Conservation (phyloP, 2,329 filamentous ascomycete species). For the Verticillium longisporum region DNA sequence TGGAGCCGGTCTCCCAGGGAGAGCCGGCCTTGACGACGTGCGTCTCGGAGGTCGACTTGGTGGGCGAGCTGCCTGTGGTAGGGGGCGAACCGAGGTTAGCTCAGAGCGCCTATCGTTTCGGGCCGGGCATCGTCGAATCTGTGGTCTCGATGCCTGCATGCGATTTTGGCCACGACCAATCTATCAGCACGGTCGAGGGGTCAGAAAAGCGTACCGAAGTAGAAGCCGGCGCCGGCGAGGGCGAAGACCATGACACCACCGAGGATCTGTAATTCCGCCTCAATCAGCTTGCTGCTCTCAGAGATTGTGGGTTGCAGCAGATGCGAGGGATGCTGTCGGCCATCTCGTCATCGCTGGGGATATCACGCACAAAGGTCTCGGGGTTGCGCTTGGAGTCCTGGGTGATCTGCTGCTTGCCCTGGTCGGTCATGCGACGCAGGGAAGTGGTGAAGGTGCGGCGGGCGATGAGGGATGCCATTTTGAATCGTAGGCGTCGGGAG, state of each 20-base stretch:
- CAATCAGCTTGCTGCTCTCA: constrained; percentile 9
- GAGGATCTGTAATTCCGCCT: constrained; percentile 58
- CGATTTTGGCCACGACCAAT: constrained; percentile 12
- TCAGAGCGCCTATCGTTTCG: too few relatives aligned
- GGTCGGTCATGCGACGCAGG: constrained; percentile 39
- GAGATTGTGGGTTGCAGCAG: constrained; percentile 1
- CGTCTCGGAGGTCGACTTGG: constrained; percentile 74
- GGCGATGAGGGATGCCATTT: constrained; percentile 51
- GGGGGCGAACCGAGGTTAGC: not conserved
- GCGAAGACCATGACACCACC: constrained; percentile 85
- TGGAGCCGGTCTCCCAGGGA: constrained; percentile 76
- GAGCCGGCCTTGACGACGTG: constrained; percentile 70
- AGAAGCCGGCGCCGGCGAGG: constrained; percentile 83
- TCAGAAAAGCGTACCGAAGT: constrained; percentile 56
- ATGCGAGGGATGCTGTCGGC: not conserved
- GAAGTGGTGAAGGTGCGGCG: constrained; percentile 50
- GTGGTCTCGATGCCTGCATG: not conserved
- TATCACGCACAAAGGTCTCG: constrained; percentile 34
- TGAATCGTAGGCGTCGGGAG: constrained; percentile 17
- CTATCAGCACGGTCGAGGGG: constrained; percentile 11
- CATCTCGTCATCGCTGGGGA: constrained; percentile 9
- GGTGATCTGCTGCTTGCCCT: constrained; percentile 42
- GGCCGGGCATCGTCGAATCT: too few relatives aligned
- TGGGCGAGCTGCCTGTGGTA: constrained; percentile 69
- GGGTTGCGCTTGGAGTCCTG: constrained; percentile 50